phyloP scores from a whole-genome alignment of 164 flowering plant species.

The Aristolochia fimbriata region DNA sequence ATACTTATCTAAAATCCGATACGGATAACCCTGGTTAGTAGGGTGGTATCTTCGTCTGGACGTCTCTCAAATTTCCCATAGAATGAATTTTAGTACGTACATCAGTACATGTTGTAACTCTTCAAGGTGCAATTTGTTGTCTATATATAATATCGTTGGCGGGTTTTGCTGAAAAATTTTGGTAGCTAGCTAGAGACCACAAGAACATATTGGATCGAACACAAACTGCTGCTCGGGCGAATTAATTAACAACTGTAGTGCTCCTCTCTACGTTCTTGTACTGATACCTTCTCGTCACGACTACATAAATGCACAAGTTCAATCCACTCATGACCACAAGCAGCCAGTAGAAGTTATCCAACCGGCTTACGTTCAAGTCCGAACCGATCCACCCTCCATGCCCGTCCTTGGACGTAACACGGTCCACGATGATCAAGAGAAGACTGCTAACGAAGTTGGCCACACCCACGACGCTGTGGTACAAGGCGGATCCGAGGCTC shows the following conservation, averaged over 20 bases:
- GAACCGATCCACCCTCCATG: conserved; percentile 47
- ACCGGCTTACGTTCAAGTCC: conserved; percentile 41
- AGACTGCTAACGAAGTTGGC: conserved; percentile 47
- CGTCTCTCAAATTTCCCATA: too few species aligned
- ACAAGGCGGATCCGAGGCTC: conserved; percentile 61
- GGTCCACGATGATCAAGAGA: conserved; percentile 33
- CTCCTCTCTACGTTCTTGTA: conserved; percentile 42
- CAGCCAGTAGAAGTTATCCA: conserved; percentile 70
- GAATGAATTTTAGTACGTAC: too few species aligned
- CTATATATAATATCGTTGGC: too few species aligned
- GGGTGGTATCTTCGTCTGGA: too few species aligned
- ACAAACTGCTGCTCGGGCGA: too few species aligned
- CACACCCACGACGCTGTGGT: conserved; percentile 48
- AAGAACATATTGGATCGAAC: too few species aligned
- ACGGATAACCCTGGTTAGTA: too few species aligned
- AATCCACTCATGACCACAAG: conserved; percentile 20
- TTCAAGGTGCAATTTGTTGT: too few species aligned
- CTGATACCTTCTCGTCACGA: conserved; percentile 36
- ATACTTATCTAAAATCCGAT: too few species aligned
- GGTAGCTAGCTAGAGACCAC: too few species aligned
- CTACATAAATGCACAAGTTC: conserved; percentile 31
- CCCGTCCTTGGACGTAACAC: conserved; percentile 16
- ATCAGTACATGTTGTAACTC: too few species aligned
- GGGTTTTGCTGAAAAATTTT: too few species aligned
- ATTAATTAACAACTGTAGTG: conserved; percentile 7